Conservation (phyloP, 306 rosid species). For the Sechiopsis laciniata region DNA sequence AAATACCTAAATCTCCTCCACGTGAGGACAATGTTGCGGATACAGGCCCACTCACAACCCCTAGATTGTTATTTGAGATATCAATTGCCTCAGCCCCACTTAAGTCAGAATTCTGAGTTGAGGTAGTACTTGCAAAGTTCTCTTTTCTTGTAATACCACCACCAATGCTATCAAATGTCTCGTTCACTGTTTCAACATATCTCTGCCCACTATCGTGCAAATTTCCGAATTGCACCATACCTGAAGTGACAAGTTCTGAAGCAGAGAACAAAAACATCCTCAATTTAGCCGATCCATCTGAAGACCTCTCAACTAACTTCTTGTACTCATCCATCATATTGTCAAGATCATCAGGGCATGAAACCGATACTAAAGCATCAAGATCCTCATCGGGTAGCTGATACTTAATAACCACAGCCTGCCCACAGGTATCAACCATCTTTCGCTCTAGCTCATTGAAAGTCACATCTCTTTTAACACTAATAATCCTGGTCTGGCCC, state of each 20-base stretch:
- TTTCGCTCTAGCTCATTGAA: slow-evolving; percentile 56
- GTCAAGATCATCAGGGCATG: slow-evolving; percentile 80
- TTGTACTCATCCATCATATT: slow-evolving; percentile 92
- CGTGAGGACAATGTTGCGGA: slow-evolving; percentile 33
- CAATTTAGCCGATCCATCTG: slow-evolving; percentile 69
- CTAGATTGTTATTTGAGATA: slow-evolving; percentile 37
- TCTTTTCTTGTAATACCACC: slow-evolving; percentile 47
- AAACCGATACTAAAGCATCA: slow-evolving; percentile 75
- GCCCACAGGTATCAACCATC: slow-evolving; percentile 67
- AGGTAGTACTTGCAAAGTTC: slow-evolving; percentile 62
- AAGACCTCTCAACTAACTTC: slow-evolving; percentile 58
- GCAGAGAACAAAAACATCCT: slow-evolving; percentile 70
- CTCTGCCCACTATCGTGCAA: slow-evolving; percentile 53
- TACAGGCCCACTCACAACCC: slow-evolving; percentile 37
- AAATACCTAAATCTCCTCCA: slow-evolving; percentile 33
- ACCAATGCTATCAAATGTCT: slow-evolving; percentile 37
- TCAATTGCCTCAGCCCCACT: slow-evolving; percentile 56
- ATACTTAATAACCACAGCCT: slow-evolving; percentile 66
- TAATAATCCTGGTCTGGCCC: slow-evolving; percentile 80
- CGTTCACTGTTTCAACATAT: slow-evolving; percentile 84
- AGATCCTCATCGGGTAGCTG: slow-evolving; percentile 93
- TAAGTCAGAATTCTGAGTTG: slow-evolving; percentile 74
- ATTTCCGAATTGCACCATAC: slow-evolving; percentile 40
- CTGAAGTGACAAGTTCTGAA: slow-evolving; percentile 50
- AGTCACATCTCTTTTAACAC: slow-evolving; percentile 62